Percentiles rank a stretch among this genome's conserved stretches.
These are phyloP conservation scores for Zygoascus hellenicus DNA, from an alignment of 1,139 yeast species.

Conservation along the genomic window DNA sequence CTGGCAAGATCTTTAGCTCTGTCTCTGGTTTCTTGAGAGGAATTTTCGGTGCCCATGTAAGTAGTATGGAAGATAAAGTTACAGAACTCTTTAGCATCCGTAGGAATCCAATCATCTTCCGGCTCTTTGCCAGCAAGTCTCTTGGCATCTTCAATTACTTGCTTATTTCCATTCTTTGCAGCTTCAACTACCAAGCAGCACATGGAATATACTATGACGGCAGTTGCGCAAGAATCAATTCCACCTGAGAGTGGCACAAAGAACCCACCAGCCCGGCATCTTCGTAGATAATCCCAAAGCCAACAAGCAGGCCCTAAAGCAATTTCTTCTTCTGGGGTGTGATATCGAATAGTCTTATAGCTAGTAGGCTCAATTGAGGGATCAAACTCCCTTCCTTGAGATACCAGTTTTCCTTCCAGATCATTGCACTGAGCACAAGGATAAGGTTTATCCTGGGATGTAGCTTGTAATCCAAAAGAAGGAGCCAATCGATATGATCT, in stretches of 20 bases:
- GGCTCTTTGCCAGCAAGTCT: slow-evolving; percentile 48
- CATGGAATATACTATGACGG: slow-evolving; percentile 91
- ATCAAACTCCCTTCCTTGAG: slow-evolving; percentile 46
- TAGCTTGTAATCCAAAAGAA: slow-evolving; percentile 71
- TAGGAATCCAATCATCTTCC: slow-evolving; percentile 57
- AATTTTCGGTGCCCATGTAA: slow-evolving; percentile 93
- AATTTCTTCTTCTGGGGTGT: slow-evolving; percentile 88
- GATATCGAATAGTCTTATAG: slow-evolving; percentile 49
- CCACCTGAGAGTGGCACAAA: slow-evolving; percentile 96
- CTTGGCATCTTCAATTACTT: slow-evolving; percentile 71
- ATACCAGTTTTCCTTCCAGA: slow-evolving; percentile 17
- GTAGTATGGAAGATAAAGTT: slow-evolving; percentile 74
- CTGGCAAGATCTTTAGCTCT: slow-evolving; percentile 77
- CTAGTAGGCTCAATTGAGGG: slow-evolving; percentile 58
- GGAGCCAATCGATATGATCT: slow-evolving; percentile 65
- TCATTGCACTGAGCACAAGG: slow-evolving; percentile 51
- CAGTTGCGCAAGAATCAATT: slow-evolving; percentile 96
- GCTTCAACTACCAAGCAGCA: slow-evolving; percentile 75
- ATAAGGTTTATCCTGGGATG: slow-evolving; percentile 45
- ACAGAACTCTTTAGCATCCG: slow-evolving; percentile 70
- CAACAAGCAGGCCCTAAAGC: slow-evolving; percentile 99
- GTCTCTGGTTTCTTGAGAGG: slow-evolving; percentile 75
- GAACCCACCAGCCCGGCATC: slow-evolving; percentile 85
- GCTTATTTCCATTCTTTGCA: slow-evolving; percentile 56
- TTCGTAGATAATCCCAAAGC: slow-evolving; percentile 95